phyloP scores from a whole-genome alignment of 257 asterid species.

The Euphrasia confusa region DNA sequence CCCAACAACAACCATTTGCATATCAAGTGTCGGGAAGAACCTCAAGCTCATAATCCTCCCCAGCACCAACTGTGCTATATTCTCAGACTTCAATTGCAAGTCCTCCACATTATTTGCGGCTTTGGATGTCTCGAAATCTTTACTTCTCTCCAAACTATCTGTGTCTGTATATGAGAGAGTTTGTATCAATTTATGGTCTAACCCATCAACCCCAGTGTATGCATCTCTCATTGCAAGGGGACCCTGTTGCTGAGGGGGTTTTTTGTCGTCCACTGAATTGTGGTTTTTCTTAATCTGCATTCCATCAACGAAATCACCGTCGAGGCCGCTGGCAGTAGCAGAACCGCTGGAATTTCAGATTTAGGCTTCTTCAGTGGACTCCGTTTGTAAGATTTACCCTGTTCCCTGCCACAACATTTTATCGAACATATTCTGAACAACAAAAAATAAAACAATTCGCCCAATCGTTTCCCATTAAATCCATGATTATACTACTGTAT shows the following conservation, averaged over 20 bases:
- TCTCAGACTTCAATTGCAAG: slow-evolving; percentile 54
- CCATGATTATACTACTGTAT: too few relatives aligned
- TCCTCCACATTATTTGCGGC: slow-evolving; percentile 40
- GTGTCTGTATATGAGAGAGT: slow-evolving; percentile 36
- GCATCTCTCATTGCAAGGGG: slow-evolving; percentile 59
- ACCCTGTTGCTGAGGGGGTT: slow-evolving; percentile 33
- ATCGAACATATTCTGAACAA: neutral
- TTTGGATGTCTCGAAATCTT: slow-evolving; percentile 13
- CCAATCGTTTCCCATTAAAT: too few relatives aligned
- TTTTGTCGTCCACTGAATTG: slow-evolving; percentile 13
- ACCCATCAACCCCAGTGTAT: slow-evolving; percentile 41
- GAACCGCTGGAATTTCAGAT: slow-evolving; percentile 52
- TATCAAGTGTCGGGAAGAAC: slow-evolving; percentile 58
- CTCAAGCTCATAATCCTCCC: slow-evolving; percentile 63
- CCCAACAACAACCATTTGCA: slow-evolving; percentile 69
- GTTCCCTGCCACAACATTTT: slow-evolving; percentile 37
- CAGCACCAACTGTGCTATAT: slow-evolving; percentile 65
- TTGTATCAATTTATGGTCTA: slow-evolving; percentile 35
- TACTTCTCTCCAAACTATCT: slow-evolving; percentile 6
- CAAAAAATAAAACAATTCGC: too few relatives aligned
- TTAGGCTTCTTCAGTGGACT: slow-evolving; percentile 63
- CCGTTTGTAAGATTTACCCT: slow-evolving; percentile 48
- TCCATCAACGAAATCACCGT: slow-evolving; percentile 39
- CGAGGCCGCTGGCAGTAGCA: slow-evolving; percentile 55
- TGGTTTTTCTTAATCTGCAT: slow-evolving; percentile 19